Evolutionary conservation across 768 basidiomycete genomes (phyloP).

Genomic region (Termitomyces sp.): DNA sequence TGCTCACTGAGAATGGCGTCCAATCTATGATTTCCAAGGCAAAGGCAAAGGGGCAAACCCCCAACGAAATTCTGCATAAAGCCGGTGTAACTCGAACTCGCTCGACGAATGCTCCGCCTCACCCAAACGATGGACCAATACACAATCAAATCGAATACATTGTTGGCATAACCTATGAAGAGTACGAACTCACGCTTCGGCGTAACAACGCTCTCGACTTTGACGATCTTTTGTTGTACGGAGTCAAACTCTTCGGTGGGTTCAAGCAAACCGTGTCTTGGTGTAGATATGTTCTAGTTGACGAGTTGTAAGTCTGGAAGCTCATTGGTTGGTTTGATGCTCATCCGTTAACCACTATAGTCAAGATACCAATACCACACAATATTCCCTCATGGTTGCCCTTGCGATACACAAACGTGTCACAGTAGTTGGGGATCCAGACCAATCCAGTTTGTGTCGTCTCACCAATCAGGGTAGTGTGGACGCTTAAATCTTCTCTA

Average conservation of each 20-base stretch:
- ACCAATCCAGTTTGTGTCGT: constrained; percentile 70
- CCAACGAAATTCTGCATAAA: constrained; percentile 35
- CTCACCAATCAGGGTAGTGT: not conserved
- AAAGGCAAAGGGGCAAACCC: constrained; percentile 62
- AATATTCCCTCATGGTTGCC: constrained; percentile 76
- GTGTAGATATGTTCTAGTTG: constrained; percentile 73
- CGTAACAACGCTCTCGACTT: constrained; percentile 79
- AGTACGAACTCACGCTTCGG: constrained; percentile 63
- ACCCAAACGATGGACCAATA: not conserved
- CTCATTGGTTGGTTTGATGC: not conserved
- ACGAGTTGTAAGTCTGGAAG: constrained; percentile 66
- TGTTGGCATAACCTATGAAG: constrained; percentile 53
- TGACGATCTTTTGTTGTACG: constrained; percentile 78
- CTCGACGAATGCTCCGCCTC: not conserved
- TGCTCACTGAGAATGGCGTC: constrained; percentile 53
- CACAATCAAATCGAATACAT: constrained; percentile 37
- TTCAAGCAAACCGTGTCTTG: constrained; percentile 50
- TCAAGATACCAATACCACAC: constrained; percentile 80
- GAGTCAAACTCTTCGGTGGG: constrained; percentile 58
- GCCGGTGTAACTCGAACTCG: constrained; percentile 13
- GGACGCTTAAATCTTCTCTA: constrained; percentile 22
- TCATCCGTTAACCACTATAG: constrained; percentile 26
- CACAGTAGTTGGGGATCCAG: constrained; percentile 87
- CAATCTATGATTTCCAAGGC: constrained; percentile 72
- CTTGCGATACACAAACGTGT: constrained; percentile 59